phyloP scores from a whole-genome alignment of 2,329 filamentous ascomycete species.

The Claviceps africana region DNA sequence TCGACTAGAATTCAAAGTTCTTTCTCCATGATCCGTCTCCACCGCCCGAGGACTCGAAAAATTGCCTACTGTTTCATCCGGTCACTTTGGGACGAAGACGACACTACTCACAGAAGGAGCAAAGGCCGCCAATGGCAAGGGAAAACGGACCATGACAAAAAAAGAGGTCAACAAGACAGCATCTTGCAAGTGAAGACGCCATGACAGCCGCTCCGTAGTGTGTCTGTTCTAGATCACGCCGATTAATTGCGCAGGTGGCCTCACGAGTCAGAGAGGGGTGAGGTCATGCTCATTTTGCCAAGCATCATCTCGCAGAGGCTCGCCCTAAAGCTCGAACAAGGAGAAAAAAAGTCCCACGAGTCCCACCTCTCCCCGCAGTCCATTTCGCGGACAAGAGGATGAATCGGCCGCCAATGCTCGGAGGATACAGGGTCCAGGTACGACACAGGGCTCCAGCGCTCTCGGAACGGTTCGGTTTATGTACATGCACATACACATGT shows the following conservation, averaged over 20 bases:
- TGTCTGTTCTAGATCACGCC: neutral
- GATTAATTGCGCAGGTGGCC: neutral
- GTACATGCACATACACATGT: no score
- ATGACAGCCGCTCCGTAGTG: neutral
- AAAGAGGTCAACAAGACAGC: neutral
- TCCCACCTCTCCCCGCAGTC: neutral
- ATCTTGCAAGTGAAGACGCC: neutral
- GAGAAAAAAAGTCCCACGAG: no score
- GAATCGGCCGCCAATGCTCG: neutral
- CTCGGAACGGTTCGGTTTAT: neutral
- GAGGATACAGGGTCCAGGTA: neutral
- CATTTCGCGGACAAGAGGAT: neutral
- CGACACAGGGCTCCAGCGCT: neutral
- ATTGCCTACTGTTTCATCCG: neutral
- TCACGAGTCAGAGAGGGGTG: conserved; percentile 3
- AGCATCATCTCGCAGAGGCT: neutral
- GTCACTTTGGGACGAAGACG: neutral
- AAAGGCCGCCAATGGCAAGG: neutral
- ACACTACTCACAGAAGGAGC: neutral
- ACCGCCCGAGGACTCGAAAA: neutral
- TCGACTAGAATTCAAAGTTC: neutral
- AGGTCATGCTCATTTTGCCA: conserved; percentile 2
- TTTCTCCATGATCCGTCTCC: neutral
- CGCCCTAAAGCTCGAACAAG: neutral
- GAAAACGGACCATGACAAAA: neutral